Percentiles rank a stretch among this genome's conserved stretches.
Conservation (phyloP, 805 yeast genomes). For the Starmerella etchellsii region DNA sequence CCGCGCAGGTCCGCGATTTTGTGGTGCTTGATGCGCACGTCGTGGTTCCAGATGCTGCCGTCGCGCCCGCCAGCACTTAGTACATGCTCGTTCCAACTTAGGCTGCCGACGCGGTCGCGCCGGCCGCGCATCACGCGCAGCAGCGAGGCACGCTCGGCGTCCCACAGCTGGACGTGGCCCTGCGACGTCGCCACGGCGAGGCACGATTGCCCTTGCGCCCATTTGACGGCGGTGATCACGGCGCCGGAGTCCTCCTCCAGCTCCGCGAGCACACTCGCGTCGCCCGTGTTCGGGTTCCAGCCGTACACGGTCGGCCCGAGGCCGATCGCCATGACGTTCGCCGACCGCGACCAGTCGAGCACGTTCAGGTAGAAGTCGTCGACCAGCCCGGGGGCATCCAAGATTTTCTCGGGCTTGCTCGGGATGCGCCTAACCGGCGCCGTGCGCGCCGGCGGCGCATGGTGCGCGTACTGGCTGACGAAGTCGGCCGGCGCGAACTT, state of each 20-base stretch:
- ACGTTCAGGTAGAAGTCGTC: slow-evolving; percentile 87
- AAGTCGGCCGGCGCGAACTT: slow-evolving; percentile 10
- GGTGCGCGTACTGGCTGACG: slow-evolving; percentile 12
- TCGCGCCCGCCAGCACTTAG: slow-evolving; percentile 78
- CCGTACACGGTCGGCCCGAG: slow-evolving; percentile 70
- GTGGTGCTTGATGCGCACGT: slow-evolving; percentile 76
- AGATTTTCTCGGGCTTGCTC: slow-evolving; percentile 78
- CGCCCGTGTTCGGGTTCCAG: slow-evolving; percentile 82
- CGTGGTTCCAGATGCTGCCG: slow-evolving; percentile 77
- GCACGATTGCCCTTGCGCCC: slow-evolving; percentile 82
- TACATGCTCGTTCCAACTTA: slow-evolving; percentile 72
- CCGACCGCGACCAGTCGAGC: slow-evolving; percentile 69
- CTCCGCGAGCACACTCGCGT: slow-evolving; percentile 47
- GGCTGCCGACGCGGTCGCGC: slow-evolving; percentile 60
- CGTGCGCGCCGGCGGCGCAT: slow-evolving; percentile 13
- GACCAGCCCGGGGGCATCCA: slow-evolving; percentile 89
- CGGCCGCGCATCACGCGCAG: slow-evolving; percentile 68
- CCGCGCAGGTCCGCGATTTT: slow-evolving; percentile 44
- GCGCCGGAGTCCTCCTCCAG: slow-evolving; percentile 2
- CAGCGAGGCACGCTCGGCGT: slow-evolving; percentile 60
- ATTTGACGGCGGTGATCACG: slow-evolving; percentile 57
- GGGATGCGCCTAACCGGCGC: slow-evolving; percentile 45
- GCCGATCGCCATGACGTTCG: slow-evolving; percentile 74
- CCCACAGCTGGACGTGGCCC: slow-evolving; percentile 88
- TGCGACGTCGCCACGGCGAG: slow-evolving; percentile 72